phyloP scores from a whole-genome alignment of 768 basidiomycete species.

The Russula foetens region DNA sequence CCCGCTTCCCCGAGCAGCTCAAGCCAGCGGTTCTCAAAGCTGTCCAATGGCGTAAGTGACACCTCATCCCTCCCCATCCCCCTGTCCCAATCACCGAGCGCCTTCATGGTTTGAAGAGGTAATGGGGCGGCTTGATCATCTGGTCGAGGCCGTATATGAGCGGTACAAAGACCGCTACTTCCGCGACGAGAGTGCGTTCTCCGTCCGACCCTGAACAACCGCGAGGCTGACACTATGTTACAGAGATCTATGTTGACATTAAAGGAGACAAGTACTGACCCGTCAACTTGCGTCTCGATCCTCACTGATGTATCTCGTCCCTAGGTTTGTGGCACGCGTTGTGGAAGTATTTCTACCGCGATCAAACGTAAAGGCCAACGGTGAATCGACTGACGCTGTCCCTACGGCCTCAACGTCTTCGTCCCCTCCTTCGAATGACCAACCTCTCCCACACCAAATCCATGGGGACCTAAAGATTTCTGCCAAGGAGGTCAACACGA shows the following conservation, averaged over 20 bases:
- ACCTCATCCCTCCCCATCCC: conserved; percentile 11
- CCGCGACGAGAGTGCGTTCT: conserved; percentile 69
- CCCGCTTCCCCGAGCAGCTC: conserved; percentile 85
- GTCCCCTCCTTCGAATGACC: conserved; percentile 29
- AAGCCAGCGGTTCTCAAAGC: conserved; percentile 86
- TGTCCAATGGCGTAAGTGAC: conserved; percentile 91
- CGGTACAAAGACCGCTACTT: conserved; percentile 97
- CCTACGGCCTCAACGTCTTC: conserved; percentile 33
- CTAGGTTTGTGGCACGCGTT: conserved; percentile 76
- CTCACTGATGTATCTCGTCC: neutral
- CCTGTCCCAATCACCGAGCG: conserved; percentile 9
- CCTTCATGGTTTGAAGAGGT: conserved; percentile 56
- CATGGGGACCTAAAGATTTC: conserved; percentile 74
- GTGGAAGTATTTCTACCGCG: conserved; percentile 66
- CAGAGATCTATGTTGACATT: conserved; percentile 83
- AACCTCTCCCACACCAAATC: conserved; percentile 52
- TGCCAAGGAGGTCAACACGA: conserved; percentile 55
- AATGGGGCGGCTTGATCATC: conserved; percentile 89
- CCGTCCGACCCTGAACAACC: conserved; percentile 11
- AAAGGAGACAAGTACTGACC: conserved; percentile 75
- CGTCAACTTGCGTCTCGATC: conserved; percentile 11
- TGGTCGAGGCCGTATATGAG: conserved; percentile 92
- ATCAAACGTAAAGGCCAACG: conserved; percentile 9
- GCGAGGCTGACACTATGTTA: neutral
- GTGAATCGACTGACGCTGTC: conserved; percentile 13